Conservation (phyloP, 768 basidiomycete genomes). For the Sporobolomyces phaffii region DNA sequence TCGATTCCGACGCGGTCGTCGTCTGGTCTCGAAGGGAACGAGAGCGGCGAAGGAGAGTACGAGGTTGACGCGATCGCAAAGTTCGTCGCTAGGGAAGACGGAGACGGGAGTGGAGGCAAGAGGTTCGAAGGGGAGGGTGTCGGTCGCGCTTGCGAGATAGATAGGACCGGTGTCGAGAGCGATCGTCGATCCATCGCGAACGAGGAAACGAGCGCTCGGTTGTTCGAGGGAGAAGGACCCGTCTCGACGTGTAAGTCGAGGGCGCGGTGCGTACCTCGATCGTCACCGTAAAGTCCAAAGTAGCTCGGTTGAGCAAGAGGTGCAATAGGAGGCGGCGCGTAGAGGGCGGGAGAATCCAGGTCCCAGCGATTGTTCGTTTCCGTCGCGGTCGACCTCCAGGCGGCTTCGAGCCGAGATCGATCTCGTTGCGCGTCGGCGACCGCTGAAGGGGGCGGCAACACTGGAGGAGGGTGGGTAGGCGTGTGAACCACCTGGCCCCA, state of each 20-base stretch:
- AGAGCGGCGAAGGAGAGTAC: constrained; percentile 11
- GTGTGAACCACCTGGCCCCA: constrained; percentile 38
- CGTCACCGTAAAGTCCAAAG: background rate
- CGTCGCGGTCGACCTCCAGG: constrained; percentile 29
- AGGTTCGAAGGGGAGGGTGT: too few species aligned
- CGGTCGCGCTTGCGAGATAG: background rate
- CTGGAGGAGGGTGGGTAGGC: constrained; percentile 36
- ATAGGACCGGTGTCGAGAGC: background rate
- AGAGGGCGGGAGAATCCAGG: constrained; percentile 35
- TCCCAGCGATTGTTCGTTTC: constrained; percentile 30
- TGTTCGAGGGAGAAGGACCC: background rate
- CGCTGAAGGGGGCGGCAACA: background rate
- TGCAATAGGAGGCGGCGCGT: background rate
- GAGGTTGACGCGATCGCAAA: background rate
- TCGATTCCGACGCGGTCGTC: too few species aligned
- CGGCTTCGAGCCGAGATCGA: constrained; percentile 29
- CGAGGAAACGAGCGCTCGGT: background rate
- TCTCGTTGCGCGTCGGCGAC: constrained; percentile 23
- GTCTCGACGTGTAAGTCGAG: too few species aligned
- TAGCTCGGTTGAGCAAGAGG: background rate
- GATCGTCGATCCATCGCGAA: background rate
- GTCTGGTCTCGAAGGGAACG: background rate
- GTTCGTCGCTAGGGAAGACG: background rate
- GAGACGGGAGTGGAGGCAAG: background rate
- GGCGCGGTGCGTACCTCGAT: too few species aligned